Base-by-base conservation (phyloP, 352 stramenopile genomes). In the Phytopythium cucurbitacearum region DNA sequence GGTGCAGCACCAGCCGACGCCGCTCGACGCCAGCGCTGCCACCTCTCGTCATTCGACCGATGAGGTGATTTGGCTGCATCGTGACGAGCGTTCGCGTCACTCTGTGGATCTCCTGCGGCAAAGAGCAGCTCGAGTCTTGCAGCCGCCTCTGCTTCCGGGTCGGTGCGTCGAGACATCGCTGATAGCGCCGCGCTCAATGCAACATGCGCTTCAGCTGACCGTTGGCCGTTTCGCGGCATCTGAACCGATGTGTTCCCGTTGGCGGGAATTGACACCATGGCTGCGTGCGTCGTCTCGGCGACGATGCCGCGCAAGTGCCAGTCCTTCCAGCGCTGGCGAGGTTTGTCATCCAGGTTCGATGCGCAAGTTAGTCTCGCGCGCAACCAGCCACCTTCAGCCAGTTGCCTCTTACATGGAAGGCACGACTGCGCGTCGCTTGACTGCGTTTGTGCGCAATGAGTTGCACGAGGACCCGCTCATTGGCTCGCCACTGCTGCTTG, bases 271-370 rank as follows among this genome's bases (percentile, higher is more conserved):
- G 59, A 73, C 3, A 87, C 50, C 78, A 89, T 86, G 21, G 76
- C 78, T 1, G 73, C 71, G 48, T 89, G 78, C 15, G 75, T 87
- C n/a, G 73, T 78, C 46, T 89, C 66, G 1, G 64, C 73, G 0
- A 86, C 64, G 3, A 84, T 50, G 8, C 59, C 70, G 13, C 73
- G 62, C 42, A 87, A 48, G 39, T 80, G 76, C 5, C 67, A 48
- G 7, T 85, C 71, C 41, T 85, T 89, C 73, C 75, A 89, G 3
- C 59, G 59, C 67, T 80, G 40, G 1, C 48, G 16, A 37, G 21
- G 32, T 36, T 28, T 28, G 21, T 28, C 21, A 28, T 28, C 21
- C 21, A 28, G 21, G 21, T 28, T 28, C 21, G 21, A 28, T 2
- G 21, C 21, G 21, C 21, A 28, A 28, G 21, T 28, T 28, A 28